phyloP scores from a whole-genome alignment of 192 early-diverging fungal species.

The Helicostylum pulchrum region DNA sequence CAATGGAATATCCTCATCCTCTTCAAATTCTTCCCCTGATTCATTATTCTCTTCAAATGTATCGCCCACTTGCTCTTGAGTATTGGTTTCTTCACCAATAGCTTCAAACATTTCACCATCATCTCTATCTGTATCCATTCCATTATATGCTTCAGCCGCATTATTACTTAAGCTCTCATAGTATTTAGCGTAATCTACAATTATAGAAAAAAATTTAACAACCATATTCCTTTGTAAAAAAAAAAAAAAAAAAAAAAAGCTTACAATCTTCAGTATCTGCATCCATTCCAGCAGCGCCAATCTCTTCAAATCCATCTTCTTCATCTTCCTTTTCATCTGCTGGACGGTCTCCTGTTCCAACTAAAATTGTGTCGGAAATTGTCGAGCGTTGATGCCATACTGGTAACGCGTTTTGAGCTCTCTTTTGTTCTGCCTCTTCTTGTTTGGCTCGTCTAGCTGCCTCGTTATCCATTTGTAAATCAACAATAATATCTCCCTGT shows the following conservation, averaged over 20 bases:
- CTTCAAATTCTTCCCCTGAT: slow-evolving; percentile 25
- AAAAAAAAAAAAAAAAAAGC: slow-evolving; percentile 4
- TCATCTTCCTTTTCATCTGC: slow-evolving; percentile 30
- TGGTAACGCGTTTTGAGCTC: slow-evolving; percentile 73
- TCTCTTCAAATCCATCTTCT: slow-evolving; percentile 37
- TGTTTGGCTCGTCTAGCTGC: slow-evolving; percentile 63
- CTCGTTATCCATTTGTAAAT: slow-evolving; percentile 68
- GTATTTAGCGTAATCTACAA: slow-evolving; percentile 29
- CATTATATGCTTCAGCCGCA: slow-evolving; percentile 8
- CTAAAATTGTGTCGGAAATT: slow-evolving; percentile 51
- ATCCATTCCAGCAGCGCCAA: slow-evolving; percentile 36
- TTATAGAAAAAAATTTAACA: background rate
- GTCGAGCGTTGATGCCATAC: slow-evolving; percentile 78
- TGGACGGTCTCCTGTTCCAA: slow-evolving; percentile 37
- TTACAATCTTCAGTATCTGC: slow-evolving; percentile 45
- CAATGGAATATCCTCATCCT: slow-evolving; percentile 26
- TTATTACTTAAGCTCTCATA: slow-evolving; percentile 35
- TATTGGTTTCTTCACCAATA: background rate
- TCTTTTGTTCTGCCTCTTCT: slow-evolving; percentile 61
- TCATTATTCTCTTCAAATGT: slow-evolving; percentile 28
- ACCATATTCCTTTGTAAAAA: too few species aligned
- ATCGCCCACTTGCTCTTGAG: slow-evolving; percentile 17
- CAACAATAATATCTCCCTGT: slow-evolving; percentile 67
- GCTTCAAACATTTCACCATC: slow-evolving; percentile 22
- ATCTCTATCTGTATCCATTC: slow-evolving; percentile 10